These are phyloP conservation scores for Pseudogymnoascus sp. DNA, from an alignment of 2,329 filamentous ascomycete genomes.

Conservation along the genomic window DNA sequence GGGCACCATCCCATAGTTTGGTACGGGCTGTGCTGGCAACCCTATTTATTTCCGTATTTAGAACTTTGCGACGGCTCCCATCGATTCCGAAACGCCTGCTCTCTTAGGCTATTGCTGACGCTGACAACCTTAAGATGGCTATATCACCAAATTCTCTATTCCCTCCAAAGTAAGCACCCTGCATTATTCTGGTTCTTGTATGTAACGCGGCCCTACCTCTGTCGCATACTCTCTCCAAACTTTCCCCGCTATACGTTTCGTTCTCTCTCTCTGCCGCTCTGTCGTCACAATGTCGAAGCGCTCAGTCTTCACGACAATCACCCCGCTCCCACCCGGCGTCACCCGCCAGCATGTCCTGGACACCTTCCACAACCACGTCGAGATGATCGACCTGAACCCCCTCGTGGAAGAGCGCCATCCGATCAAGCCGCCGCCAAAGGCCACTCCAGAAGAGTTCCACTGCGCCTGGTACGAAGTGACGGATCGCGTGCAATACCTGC, in stretches of 20 bases:
- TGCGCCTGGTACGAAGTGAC: slow-evolving; percentile 73
- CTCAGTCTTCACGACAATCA: slow-evolving; percentile 67
- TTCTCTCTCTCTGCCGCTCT: not conserved
- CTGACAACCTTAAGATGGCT: not conserved
- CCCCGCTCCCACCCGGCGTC: slow-evolving; percentile 62
- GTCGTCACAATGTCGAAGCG: slow-evolving; percentile 54
- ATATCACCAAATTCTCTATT: not conserved
- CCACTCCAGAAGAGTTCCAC: slow-evolving; percentile 60
- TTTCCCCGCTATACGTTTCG: not conserved
- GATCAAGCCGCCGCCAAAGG: slow-evolving; percentile 58
- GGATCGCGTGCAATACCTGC: slow-evolving; percentile 68
- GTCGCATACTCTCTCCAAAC: not conserved
- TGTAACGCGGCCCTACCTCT: not conserved
- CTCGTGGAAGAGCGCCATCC: slow-evolving; percentile 64
- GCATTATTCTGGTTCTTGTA: slow-evolving; percentile 18
- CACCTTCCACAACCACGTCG: slow-evolving; percentile 67
- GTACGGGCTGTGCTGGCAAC: not conserved
- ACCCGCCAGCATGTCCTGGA: slow-evolving; percentile 61
- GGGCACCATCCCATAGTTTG: not conserved
- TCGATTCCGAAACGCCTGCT: not conserved
- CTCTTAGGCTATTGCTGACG: not conserved
- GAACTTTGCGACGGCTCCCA: not conserved
- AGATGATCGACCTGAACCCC: slow-evolving; percentile 85
- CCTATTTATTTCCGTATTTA: slow-evolving; percentile 4
- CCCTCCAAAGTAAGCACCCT: not conserved